phyloP scores from a whole-genome alignment of 345 rosid genomes.

The Eutrema yunnanense region DNA sequence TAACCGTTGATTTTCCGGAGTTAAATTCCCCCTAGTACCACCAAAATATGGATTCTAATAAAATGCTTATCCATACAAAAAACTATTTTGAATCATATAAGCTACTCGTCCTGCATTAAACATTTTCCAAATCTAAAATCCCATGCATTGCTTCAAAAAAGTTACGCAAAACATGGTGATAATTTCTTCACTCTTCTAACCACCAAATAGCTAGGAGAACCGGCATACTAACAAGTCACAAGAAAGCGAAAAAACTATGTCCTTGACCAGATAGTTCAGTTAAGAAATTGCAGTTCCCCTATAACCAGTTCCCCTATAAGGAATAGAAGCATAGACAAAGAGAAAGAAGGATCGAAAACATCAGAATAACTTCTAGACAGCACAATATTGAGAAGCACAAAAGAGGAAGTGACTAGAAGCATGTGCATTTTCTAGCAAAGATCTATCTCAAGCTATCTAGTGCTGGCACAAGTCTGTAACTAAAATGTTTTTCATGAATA shows the following conservation, averaged over 20 bases:
- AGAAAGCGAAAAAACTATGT: neutral
- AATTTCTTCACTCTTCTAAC: neutral
- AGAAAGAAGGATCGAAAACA: neutral
- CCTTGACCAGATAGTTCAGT: neutral
- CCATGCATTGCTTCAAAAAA: neutral
- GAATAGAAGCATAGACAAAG: neutral
- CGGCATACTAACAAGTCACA: conserved; percentile 2
- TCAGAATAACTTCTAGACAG: neutral
- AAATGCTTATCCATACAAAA: neutral
- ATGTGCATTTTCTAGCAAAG: neutral
- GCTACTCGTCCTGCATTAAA: neutral
- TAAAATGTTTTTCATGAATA: conserved; percentile 43
- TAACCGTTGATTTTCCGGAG: conserved; percentile 93
- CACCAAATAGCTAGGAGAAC: neutral
- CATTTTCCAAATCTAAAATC: neutral
- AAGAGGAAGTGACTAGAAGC: conserved; percentile 6
- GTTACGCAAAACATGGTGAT: neutral
- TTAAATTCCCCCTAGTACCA: conserved; percentile 81
- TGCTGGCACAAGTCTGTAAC: conserved; percentile 31
- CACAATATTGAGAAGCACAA: neutral
- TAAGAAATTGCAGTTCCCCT: neutral
- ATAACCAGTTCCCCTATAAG: neutral
- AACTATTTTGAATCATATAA: neutral
- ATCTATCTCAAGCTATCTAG: conserved; percentile 14
- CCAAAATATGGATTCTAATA: conserved; percentile 4